phyloP scores from a whole-genome alignment of 2,329 filamentous ascomycete genomes.

The Xylariaceae sp. region DNA sequence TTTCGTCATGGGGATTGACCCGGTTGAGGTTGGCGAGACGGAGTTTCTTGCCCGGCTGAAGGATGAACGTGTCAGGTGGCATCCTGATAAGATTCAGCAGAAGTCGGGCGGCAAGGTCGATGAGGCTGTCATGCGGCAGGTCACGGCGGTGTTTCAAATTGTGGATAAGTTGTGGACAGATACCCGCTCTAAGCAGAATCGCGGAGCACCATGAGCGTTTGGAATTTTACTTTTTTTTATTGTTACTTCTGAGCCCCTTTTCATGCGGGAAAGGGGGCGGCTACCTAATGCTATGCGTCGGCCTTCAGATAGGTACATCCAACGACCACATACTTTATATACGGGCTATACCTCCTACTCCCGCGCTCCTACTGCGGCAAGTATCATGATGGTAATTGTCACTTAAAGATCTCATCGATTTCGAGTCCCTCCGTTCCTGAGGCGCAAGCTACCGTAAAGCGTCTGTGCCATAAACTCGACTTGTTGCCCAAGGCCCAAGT shows the following conservation, averaged over 20 bases:
- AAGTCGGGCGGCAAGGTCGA: conserved; percentile 70
- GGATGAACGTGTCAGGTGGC: conserved; percentile 85
- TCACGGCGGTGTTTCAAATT: conserved; percentile 88
- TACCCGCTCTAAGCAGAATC: conserved; percentile 34
- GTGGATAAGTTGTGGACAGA: conserved; percentile 78
- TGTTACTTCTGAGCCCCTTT: background rate
- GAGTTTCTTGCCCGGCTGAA: conserved; percentile 57
- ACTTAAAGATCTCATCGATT: too few species aligned
- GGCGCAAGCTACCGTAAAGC: too few species aligned
- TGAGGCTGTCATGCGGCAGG: conserved; percentile 64
- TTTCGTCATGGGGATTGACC: conserved; percentile 48
- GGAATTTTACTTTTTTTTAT: background rate
- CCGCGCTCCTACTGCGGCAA: too few species aligned
- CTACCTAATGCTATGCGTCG: too few species aligned
- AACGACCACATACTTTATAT: too few species aligned
- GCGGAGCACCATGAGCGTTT: conserved; percentile 14
- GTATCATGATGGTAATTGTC: too few species aligned
- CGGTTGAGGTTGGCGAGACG: conserved; percentile 41
- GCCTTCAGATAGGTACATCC: too few species aligned
- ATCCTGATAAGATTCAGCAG: conserved; percentile 97
- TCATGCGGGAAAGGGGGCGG: background rate
- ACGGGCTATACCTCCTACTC: too few species aligned
- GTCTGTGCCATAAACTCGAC: too few species aligned
- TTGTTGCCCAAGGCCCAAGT: too few species aligned
- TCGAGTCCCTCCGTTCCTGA: too few species aligned